phyloP scores from a whole-genome alignment of 1,139 yeast species.

The Pichia sp. region DNA sequence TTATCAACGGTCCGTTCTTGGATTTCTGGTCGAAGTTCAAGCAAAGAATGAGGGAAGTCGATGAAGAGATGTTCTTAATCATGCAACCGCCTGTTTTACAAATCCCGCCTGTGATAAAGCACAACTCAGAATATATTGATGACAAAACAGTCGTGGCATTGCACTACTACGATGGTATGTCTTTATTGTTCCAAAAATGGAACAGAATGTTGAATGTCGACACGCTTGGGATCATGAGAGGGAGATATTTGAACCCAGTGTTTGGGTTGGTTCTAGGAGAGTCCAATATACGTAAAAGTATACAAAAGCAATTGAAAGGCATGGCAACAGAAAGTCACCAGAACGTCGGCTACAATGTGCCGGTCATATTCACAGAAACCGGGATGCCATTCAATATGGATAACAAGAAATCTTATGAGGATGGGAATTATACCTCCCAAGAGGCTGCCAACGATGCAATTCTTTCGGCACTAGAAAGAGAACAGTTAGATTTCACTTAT shows the following conservation, averaged over 20 bases:
- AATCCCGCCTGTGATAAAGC: conserved; percentile 64
- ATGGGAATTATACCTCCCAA: conserved; percentile 67
- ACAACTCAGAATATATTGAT: conserved; percentile 51
- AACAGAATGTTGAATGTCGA: conserved; percentile 74
- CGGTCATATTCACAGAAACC: conserved; percentile 83
- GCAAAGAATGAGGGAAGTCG: conserved; percentile 43
- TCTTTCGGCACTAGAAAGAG: conserved; percentile 69
- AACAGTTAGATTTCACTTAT: conserved; percentile 65
- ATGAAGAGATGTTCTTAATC: conserved; percentile 50
- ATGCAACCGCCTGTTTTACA: conserved; percentile 84
- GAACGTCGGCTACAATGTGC: conserved; percentile 53
- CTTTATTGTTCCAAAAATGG: conserved; percentile 75
- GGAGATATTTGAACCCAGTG: conserved; percentile 66
- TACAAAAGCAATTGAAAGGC: conserved; percentile 60
- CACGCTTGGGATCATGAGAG: conserved; percentile 85
- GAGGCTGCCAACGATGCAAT: conserved; percentile 82
- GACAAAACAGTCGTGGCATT: conserved; percentile 69
- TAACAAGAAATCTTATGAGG: conserved; percentile 56
- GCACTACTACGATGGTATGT: conserved; percentile 91
- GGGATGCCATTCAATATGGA: conserved; percentile 98
- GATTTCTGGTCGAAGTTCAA: conserved; percentile 53
- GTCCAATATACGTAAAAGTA: conserved; percentile 64
- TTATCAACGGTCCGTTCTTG: conserved; percentile 59
- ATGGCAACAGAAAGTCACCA: conserved; percentile 59
- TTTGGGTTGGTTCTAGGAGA: conserved; percentile 81